These are phyloP conservation scores for Rhodotorula sp. DNA, from an alignment of 1,284 basidiomycete species.

Conservation along the genomic window DNA sequence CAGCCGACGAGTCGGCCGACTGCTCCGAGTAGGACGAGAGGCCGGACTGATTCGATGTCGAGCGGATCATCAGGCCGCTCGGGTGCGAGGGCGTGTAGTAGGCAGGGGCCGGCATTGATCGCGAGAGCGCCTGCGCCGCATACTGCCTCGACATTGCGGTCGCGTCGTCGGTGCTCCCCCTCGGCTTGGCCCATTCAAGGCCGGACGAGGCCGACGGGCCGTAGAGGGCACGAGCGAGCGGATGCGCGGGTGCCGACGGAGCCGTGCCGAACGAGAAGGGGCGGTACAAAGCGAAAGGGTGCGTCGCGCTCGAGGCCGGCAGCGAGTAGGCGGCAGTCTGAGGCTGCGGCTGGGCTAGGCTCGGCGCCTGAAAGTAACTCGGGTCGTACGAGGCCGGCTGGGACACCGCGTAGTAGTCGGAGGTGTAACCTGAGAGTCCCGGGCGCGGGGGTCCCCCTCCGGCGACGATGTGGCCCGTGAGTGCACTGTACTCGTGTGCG, in stretches of 20 bases:
- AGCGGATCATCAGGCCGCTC: background rate
- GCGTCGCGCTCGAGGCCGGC: too few species aligned
- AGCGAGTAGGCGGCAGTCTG: background rate
- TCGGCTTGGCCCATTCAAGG: conserved; percentile 18
- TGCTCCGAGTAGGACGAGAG: background rate
- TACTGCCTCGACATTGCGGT: background rate
- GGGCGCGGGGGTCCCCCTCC: too few species aligned
- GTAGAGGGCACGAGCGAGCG: background rate
- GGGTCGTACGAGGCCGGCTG: background rate
- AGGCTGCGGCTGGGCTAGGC: background rate
- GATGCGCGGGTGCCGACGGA: background rate
- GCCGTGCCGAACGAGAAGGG: background rate
- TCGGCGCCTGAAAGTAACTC: background rate
- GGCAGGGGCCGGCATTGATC: too few species aligned
- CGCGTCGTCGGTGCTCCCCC: background rate
- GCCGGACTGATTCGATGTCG: conserved; percentile 13
- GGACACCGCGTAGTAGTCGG: conserved; percentile 6
- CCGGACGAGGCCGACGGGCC: background rate
- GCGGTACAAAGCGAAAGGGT: background rate
- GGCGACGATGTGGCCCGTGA: too few species aligned
- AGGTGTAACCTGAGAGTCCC: background rate
- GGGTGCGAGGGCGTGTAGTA: conserved; percentile 12
- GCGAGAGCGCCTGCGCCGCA: background rate
- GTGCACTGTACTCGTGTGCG: too few species aligned
- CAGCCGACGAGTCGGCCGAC: conserved; percentile 1